These are phyloP conservation scores for Auriscalpium orientale DNA, from an alignment of 768 basidiomycete genomes.

Conservation along the genomic window DNA sequence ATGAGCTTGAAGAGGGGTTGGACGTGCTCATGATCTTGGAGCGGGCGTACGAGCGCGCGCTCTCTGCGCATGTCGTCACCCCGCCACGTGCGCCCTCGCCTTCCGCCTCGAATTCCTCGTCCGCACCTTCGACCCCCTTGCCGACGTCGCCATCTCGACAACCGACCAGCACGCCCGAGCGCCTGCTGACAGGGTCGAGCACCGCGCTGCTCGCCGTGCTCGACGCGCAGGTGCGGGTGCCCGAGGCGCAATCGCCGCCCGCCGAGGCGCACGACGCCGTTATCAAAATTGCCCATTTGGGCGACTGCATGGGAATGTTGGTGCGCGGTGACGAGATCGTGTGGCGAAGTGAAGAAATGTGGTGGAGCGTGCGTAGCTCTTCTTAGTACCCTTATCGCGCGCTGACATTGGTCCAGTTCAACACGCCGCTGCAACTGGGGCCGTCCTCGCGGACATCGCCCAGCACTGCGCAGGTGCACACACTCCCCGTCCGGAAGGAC, in stretches of 20 bases:
- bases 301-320: conserved; percentile 84
- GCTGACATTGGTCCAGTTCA: conserved; percentile 33
- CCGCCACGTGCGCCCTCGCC: conserved; percentile 5
- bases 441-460: conserved; percentile 56
- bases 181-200: conserved; percentile 54
- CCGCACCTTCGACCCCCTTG: conserved; percentile 3
- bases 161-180: conserved; percentile 14
- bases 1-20: conserved; percentile 62
- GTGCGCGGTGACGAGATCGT: conserved; percentile 71
- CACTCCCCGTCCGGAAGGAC: conserved; percentile 58
- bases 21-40: conserved; percentile 65
- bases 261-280: conserved; percentile 40
- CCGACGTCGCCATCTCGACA: conserved; percentile 1
- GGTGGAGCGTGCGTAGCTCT: conserved; percentile 57
- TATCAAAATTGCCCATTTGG: conserved; percentile 76
- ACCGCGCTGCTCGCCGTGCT: conserved; percentile 63
- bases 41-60: conserved; percentile 58
- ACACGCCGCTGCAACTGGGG: conserved; percentile 59
- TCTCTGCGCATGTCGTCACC: conserved; percentile 48
- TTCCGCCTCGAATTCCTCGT: conserved; percentile 2
- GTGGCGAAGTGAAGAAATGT: conserved; percentile 91
- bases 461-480: conserved; percentile 59
- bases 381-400: neutral
- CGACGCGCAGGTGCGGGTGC: conserved; percentile 24
- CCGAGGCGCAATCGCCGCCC: conserved; percentile 13